Evolutionary conservation across 2,329 filamentous ascomycete species (phyloP).

Genomic region (Phymatotrichopsis omnivora): DNA sequence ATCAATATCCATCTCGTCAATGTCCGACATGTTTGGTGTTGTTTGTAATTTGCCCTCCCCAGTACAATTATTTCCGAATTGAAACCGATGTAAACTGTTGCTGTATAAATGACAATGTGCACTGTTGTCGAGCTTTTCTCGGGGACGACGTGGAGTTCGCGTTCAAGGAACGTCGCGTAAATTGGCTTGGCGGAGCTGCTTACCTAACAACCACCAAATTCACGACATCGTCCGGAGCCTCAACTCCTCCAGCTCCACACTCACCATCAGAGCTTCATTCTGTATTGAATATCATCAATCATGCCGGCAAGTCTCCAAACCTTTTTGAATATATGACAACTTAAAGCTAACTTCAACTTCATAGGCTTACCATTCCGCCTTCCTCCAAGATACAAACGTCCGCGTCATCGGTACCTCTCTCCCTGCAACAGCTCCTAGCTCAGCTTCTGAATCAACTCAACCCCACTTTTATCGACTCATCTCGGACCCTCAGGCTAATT

Average conservation of each 20-base stretch:
- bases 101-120: neutral
- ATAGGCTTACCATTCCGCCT: slow-evolving; percentile 32
- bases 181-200: slow-evolving; percentile 13
- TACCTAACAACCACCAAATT: too few relatives aligned
- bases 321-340: too few relatives aligned
- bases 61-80: too few relatives aligned
- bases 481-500: slow-evolving; percentile 23
- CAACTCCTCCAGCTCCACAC: too few relatives aligned
- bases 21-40: slow-evolving; percentile 42
- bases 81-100: neutral
- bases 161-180: slow-evolving; percentile 12
- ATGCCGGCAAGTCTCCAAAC: too few relatives aligned
- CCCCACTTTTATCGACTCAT: neutral
- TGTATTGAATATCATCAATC: too few relatives aligned
- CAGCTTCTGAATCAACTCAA: neutral
- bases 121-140: neutral
- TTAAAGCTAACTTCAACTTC: too few relatives aligned
- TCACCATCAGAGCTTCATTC: too few relatives aligned
- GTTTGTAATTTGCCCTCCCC: neutral
- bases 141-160: slow-evolving; percentile 8
- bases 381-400: slow-evolving; percentile 31
- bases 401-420: slow-evolving; percentile 30
- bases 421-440: neutral
- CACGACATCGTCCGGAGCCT: too few relatives aligned
- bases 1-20: slow-evolving; percentile 61